Evolutionary conservation across 306 rosid genomes (phyloP).

Genomic region (Betula pendula): DNA sequence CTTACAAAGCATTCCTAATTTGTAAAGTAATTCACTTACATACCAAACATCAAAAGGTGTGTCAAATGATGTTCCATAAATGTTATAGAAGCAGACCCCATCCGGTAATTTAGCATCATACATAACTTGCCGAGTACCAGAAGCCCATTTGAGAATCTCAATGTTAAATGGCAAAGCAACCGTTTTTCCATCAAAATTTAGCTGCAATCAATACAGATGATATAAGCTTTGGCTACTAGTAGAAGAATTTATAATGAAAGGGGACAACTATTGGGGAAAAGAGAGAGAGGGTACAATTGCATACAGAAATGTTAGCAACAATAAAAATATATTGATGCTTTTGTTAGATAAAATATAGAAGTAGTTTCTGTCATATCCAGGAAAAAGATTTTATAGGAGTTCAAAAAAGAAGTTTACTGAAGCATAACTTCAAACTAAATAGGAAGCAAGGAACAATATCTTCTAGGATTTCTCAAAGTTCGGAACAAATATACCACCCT

Average conservation of each 20-base stretch:
- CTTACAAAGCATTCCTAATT: slow-evolving; percentile 5
- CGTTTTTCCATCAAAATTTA: slow-evolving; percentile 60
- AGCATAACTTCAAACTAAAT: neutral
- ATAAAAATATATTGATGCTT: neutral
- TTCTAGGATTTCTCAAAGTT: neutral
- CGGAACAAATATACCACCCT: neutral
- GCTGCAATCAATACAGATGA: slow-evolving; percentile 49
- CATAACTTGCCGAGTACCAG: slow-evolving; percentile 62
- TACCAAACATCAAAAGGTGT: slow-evolving; percentile 94
- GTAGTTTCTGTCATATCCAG: neutral
- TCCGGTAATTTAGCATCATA: slow-evolving; percentile 68
- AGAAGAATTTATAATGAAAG: neutral
- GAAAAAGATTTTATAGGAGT: neutral
- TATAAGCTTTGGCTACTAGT: slow-evolving; percentile 19
- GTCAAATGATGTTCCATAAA: slow-evolving; percentile 74
- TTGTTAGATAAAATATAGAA: neutral
- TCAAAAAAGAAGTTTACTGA: neutral
- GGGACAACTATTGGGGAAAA: neutral
- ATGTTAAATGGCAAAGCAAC: slow-evolving; percentile 76
- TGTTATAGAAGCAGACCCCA: slow-evolving; percentile 76
- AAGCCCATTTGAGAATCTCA: slow-evolving; percentile 68
- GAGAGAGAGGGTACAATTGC: neutral
- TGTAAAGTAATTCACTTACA: slow-evolving; percentile 33
- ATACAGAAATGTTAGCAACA: neutral
- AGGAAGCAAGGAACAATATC: neutral